These are phyloP conservation scores for Trypanosoma avium DNA, from an alignment of 208 protist species.

Conservation along the genomic window DNA sequence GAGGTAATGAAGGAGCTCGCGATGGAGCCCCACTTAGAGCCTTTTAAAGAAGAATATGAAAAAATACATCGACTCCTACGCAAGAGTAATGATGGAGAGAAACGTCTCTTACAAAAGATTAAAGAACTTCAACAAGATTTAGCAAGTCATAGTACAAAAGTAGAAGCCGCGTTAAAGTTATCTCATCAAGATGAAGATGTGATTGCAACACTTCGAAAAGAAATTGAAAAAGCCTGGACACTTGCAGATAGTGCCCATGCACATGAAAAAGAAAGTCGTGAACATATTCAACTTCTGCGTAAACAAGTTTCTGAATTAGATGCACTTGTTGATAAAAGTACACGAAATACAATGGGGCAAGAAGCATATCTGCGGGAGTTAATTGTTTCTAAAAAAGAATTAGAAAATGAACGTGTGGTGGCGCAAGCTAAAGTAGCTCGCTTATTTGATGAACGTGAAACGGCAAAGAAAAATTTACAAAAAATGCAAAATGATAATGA, in stretches of 20 bases:
- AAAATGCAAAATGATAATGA: constrained; percentile 20
- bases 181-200: constrained; percentile 96
- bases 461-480: constrained; percentile 17
- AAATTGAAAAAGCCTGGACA: constrained; percentile 98
- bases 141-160: constrained; percentile 93
- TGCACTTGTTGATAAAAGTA: constrained; percentile 92
- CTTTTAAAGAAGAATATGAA: constrained; percentile 97
- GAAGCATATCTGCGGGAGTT: constrained; percentile 96
- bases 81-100: constrained; percentile 97
- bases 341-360: constrained; percentile 92
- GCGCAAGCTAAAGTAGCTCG: constrained; percentile 53
- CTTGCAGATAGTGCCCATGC: constrained; percentile 96
- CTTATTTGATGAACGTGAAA: constrained; percentile 72
- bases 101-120: constrained; percentile 93
- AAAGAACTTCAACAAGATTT: constrained; percentile 95
- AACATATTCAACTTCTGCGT: constrained; percentile 94
- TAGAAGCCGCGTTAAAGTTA: constrained; percentile 95
- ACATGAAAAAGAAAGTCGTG: constrained; percentile 94
- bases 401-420: constrained; percentile 88
- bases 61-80: constrained; percentile 96
- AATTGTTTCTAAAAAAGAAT: constrained; percentile 87
- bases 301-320: constrained; percentile 95
- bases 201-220: constrained; percentile 91
- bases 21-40: constrained; percentile 94
- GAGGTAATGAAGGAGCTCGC: constrained; percentile 91